A percentile compares a stretch with the other conserved stretches of the same genome.
phyloP scores from a whole-genome alignment of 345 rosid species.

The Sisymbrium altissimum region DNA sequence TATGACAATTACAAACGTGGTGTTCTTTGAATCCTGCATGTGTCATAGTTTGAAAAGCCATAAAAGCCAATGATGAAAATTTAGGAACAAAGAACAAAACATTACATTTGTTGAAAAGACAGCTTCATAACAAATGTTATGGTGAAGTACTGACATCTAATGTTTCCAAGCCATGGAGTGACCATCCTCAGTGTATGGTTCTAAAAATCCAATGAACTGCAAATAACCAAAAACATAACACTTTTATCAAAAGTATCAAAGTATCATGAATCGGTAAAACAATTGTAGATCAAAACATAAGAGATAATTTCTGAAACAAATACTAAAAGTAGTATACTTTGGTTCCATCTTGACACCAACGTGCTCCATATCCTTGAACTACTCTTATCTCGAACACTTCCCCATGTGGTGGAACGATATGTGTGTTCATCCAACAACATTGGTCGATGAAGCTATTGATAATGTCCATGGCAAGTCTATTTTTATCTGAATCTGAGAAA shows the following conservation, averaged over 20 bases:
- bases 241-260: neutral
- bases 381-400: slow-evolving; percentile 66
- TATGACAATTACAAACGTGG: neutral
- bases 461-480: slow-evolving; percentile 48
- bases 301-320: neutral
- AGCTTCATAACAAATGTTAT: neutral
- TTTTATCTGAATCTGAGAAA: slow-evolving; percentile 53
- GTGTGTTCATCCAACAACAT: slow-evolving; percentile 68
- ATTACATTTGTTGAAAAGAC: neutral
- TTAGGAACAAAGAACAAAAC: neutral
- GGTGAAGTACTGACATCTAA: neutral
- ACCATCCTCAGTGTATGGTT: slow-evolving; percentile 74
- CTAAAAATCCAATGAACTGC: slow-evolving; percentile 87
- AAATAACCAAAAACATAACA: neutral
- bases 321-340: slow-evolving; percentile 42
- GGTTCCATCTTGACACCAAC: slow-evolving; percentile 71
- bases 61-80: no score
- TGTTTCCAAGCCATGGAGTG: slow-evolving; percentile 71
- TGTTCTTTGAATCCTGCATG: neutral
- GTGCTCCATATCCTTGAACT: slow-evolving; percentile 64
- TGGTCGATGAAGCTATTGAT: slow-evolving; percentile 38
- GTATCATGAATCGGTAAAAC: neutral
- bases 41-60: neutral
- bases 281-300: no score
- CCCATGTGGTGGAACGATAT: slow-evolving; percentile 62